phyloP scores from a whole-genome alignment of 805 yeast genomes.

The Tetrapisispora phaffii region DNA sequence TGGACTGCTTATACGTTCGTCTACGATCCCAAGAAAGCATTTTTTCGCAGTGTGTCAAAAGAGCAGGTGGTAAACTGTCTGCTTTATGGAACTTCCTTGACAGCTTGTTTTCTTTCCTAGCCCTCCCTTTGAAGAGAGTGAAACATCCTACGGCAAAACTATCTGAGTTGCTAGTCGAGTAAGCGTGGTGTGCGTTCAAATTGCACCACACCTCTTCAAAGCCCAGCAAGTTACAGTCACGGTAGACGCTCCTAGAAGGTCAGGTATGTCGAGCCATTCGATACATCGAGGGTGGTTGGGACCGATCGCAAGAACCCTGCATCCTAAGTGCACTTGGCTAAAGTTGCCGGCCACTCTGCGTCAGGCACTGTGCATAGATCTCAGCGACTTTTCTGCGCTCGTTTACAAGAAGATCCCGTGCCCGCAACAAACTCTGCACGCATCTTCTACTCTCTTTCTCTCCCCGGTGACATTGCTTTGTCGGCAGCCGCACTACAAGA shows the following conservation, averaged over 20 bases:
- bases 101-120: slow-evolving; percentile 49
- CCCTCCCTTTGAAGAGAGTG: slow-evolving; percentile 37
- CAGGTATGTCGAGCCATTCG: slow-evolving; percentile 43
- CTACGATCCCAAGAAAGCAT: slow-evolving; percentile 4
- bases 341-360: slow-evolving; percentile 36
- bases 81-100: slow-evolving; percentile 49
- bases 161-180: slow-evolving; percentile 66
- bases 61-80: slow-evolving; percentile 32
- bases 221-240: slow-evolving; percentile 51
- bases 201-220: slow-evolving; percentile 43
- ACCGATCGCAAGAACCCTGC: slow-evolving; percentile 43
- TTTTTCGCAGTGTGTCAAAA: slow-evolving; percentile 14
- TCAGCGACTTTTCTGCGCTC: too few relatives aligned
- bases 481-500: too few relatives aligned
- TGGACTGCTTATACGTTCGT: slow-evolving; percentile 44
- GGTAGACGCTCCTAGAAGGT: slow-evolving; percentile 52
- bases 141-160: slow-evolving; percentile 34
- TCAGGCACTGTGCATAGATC: slow-evolving; percentile 41
- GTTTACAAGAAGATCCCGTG: too few relatives aligned
- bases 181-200: slow-evolving; percentile 49
- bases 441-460: too few relatives aligned
- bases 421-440: too few relatives aligned
- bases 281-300: slow-evolving; percentile 38
- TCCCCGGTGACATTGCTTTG: too few relatives aligned
- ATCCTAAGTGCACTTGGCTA: slow-evolving; percentile 29